A percentile compares a stretch with the other conserved stretches of the same genome.
phyloP scores from a whole-genome alignment of 2,329 filamentous ascomycete species.

The Colletotrichum sp. region DNA sequence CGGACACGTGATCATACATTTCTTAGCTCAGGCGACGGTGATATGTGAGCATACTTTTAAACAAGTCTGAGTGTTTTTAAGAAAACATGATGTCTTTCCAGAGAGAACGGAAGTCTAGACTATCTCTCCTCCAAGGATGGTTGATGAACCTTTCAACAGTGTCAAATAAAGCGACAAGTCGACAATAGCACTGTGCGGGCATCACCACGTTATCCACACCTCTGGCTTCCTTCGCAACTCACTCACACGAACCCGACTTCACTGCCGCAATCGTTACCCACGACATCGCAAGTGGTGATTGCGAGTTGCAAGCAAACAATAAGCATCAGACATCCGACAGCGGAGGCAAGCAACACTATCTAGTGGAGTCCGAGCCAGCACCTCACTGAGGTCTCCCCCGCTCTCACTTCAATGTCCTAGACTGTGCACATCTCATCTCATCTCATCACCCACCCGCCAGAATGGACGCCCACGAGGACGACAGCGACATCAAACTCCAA shows the following conservation, averaged over 20 bases:
- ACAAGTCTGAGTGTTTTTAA: background rate
- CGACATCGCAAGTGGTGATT: background rate
- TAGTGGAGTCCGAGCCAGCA: background rate
- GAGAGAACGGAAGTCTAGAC: background rate
- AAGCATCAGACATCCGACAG: background rate
- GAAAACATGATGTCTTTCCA: background rate
- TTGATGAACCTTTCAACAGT: background rate
- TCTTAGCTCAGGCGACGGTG: too few species aligned
- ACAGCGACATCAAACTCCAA: slow-evolving; percentile 67
- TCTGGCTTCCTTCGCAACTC: background rate
- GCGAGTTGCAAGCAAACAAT: background rate
- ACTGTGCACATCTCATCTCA: background rate
- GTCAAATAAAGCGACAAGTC: background rate
- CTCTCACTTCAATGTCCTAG: background rate
- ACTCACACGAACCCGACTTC: background rate
- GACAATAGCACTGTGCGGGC: background rate
- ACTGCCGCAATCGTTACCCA: background rate
- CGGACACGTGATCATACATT: background rate
- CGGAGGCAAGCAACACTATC: background rate
- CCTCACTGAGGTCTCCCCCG: background rate
- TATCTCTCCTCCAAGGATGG: background rate
- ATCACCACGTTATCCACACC: background rate
- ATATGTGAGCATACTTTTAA: too few species aligned
- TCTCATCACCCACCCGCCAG: background rate
- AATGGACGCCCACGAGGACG: slow-evolving; percentile 67